Evolutionary conservation across 2,329 filamentous ascomycete genomes (phyloP).

Genomic region (Periconia sp.): DNA sequence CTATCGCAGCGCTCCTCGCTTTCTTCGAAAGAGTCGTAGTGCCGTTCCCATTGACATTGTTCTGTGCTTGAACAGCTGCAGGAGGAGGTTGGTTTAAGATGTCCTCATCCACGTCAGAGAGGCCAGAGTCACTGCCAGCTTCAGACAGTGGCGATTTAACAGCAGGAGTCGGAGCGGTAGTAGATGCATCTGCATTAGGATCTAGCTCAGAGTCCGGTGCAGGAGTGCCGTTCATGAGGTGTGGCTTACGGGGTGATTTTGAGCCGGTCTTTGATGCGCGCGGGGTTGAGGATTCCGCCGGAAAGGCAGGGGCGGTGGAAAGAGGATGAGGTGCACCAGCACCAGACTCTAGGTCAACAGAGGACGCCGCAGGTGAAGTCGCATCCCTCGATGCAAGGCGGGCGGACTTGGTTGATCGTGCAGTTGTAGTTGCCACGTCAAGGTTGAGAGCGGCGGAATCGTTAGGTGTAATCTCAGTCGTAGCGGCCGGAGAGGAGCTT

Average conservation of each 20-base stretch:
- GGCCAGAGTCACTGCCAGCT: constrained; percentile 40
- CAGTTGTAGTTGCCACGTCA: constrained; percentile 13
- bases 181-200: constrained; percentile 29
- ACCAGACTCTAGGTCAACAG: constrained; percentile 16
- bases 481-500: constrained; percentile 26
- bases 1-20: constrained; percentile 29
- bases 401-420: constrained; percentile 3
- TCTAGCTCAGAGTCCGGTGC: constrained; percentile 26
- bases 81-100: constrained; percentile 37
- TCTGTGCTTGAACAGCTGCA: constrained; percentile 17
- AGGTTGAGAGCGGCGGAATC: constrained; percentile 29
- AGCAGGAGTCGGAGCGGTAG: constrained; percentile 31
- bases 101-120: constrained; percentile 47
- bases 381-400: constrained; percentile 21
- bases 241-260: constrained; percentile 40
- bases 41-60: constrained; percentile 30
- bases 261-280: constrained; percentile 33
- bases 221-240: constrained; percentile 25
- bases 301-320: constrained; percentile 34
- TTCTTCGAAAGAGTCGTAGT: constrained; percentile 32
- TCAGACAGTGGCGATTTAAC: constrained; percentile 35
- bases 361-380: constrained; percentile 23
- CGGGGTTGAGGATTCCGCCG: constrained; percentile 30
- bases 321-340: constrained; percentile 30
- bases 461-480: constrained; percentile 31